Percentiles rank a stretch among this genome's conserved stretches.
Conservation (phyloP, 2,329 filamentous ascomycete genomes). For the Aspergillus aculeatinus region DNA sequence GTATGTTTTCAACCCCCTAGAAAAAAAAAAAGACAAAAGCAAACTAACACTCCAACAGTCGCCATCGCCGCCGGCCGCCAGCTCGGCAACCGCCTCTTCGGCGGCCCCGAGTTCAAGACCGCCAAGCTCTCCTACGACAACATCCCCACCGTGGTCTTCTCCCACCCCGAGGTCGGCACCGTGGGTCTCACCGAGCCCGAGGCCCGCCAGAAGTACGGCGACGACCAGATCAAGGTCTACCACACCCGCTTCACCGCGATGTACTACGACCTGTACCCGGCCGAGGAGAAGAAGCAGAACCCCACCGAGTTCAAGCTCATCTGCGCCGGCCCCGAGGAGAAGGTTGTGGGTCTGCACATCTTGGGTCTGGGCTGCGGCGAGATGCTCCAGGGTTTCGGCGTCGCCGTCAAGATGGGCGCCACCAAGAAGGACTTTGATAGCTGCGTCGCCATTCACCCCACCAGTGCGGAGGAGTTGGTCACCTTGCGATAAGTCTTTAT, state of each 20-base stretch:
- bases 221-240: slow-evolving; percentile 53
- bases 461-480: slow-evolving; percentile 72
- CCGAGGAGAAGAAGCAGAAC: slow-evolving; percentile 50
- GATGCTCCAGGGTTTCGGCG: slow-evolving; percentile 75
- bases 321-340: slow-evolving; percentile 50
- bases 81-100: slow-evolving; percentile 52
- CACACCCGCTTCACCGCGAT: slow-evolving; percentile 51
- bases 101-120: slow-evolving; percentile 44
- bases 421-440: slow-evolving; percentile 75
- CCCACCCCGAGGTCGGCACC: slow-evolving; percentile 52
- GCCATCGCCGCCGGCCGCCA: slow-evolving; percentile 54
- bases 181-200: slow-evolving; percentile 52
- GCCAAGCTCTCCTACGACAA: slow-evolving; percentile 51
- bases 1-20: slow-evolving; percentile 29
- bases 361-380: slow-evolving; percentile 53
- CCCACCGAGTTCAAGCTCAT: slow-evolving; percentile 54
- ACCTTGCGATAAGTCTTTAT: slow-evolving; percentile 47
- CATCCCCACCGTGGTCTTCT: slow-evolving; percentile 54
- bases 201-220: slow-evolving; percentile 48
- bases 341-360: slow-evolving; percentile 53
- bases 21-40: not conserved
- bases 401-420: slow-evolving; percentile 76
- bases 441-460: slow-evolving; percentile 75
- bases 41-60: slow-evolving; percentile 30
- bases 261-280: slow-evolving; percentile 49